Evolutionary conservation across 2,329 filamentous ascomycete genomes (phyloP).

Genomic region (Phaeosphaeriaceae sp.): DNA sequence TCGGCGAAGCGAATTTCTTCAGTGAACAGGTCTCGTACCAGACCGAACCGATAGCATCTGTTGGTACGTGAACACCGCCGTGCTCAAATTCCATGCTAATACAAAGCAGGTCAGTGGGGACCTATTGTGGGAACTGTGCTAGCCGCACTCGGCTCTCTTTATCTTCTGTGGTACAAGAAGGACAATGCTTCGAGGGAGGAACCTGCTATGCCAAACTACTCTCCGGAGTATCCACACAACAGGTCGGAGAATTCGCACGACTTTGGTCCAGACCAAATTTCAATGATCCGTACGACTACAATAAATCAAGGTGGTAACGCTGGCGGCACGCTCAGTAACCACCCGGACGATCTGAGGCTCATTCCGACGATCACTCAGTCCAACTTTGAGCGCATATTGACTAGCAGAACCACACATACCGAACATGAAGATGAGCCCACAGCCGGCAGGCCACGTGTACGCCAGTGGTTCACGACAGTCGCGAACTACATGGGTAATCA

Average conservation of each 20-base stretch:
- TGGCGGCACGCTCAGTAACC: neutral
- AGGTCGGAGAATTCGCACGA: slow-evolving; percentile 30
- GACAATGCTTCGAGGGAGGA: slow-evolving; percentile 29
- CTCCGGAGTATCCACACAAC: slow-evolving; percentile 11
- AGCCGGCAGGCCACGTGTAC: slow-evolving; percentile 27
- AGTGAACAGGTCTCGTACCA: slow-evolving; percentile 63
- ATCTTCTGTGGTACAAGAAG: slow-evolving; percentile 55
- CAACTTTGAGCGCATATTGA: slow-evolving; percentile 3
- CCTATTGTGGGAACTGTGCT: slow-evolving; percentile 66
- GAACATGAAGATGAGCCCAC: slow-evolving; percentile 11
- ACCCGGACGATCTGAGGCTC: slow-evolving; percentile 13
- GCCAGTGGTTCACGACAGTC: slow-evolving; percentile 52
- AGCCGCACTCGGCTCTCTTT: slow-evolving; percentile 65
- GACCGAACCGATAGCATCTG: slow-evolving; percentile 67
- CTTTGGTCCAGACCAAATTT: slow-evolving; percentile 4
- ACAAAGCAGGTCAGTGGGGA: slow-evolving; percentile 59
- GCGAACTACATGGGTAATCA: slow-evolving; percentile 58
- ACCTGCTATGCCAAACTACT: slow-evolving; percentile 1
- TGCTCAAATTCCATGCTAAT: neutral
- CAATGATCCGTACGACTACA: slow-evolving; percentile 12
- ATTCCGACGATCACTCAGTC: slow-evolving; percentile 25
- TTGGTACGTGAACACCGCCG: slow-evolving; percentile 49
- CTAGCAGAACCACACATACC: slow-evolving; percentile 1
- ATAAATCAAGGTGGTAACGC: neutral
- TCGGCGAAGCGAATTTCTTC: slow-evolving; percentile 71